Base-by-base conservation (phyloP, 192 early-diverging fungal species). In the Coemansia sp. region DNA sequence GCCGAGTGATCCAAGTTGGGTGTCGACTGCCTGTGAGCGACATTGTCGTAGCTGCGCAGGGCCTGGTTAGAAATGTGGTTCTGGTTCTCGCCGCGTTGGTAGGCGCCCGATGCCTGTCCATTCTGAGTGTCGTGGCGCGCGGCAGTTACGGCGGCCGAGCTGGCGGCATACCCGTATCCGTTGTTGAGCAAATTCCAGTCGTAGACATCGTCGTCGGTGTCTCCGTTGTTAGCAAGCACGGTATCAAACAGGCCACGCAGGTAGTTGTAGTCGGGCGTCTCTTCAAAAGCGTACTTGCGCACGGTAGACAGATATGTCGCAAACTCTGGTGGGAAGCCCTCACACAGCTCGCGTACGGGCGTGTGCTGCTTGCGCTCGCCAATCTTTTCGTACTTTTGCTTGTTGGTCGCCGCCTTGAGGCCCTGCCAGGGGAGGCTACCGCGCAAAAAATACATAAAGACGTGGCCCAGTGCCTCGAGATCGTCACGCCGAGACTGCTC, bases 341-440 rank as follows among this genome's bases (percentile, higher is more conserved):
- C 86, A 81, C 93, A 94, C 16, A 95, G 84, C 62, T 88, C 79
- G 65, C 92, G 93, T 13, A 91, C 89, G 21, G 87, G 85, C 9
- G 93, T 94, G 26, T 86, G 88, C 86, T 92, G 91, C 84, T 95
- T 95, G 82, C 90, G 90, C 65, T 93, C 92, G 91, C 92, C 91
- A 64, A 95, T 95, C 63, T 91, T 89, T 74, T 95, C 94, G 76
- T 95, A 94, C 77, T 94, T 94, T 88, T 93, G 91, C 77, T 92
- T 91, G 77, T 93, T 94, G 61, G 90, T 93, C 8, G 88, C 89
- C 14, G 92, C 93, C 73, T 93, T 93, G 48, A 94, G 78, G 11
- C 94, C 94, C 79, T 95, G 94, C 94, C 94, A 95, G 71, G 94
- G 93, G 36, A 95, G 85, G 62, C 88, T 88, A 6, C 94, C 94